Evolutionary conservation across 139 green algal species (phyloP).

Genomic region (Microglena sp.): DNA sequence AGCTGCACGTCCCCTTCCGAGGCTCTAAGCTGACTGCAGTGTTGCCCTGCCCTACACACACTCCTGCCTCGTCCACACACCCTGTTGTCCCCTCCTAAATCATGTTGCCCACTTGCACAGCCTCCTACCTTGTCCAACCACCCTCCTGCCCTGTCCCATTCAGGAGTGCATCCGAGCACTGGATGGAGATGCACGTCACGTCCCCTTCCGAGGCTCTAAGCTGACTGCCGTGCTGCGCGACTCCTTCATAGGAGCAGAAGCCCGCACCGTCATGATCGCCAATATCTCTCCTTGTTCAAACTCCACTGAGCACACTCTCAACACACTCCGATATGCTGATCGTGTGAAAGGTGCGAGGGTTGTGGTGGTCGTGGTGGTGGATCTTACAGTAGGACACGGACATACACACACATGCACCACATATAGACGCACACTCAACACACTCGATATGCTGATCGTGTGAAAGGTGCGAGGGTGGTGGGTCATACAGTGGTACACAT

Average conservation of each 20-base stretch:
- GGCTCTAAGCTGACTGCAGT: slow-evolving; percentile 83
- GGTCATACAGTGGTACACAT: too few species aligned
- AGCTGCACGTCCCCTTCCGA: slow-evolving; percentile 97
- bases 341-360: slow-evolving; percentile 74
- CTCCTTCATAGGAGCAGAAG: slow-evolving; percentile 65
- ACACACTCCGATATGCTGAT: slow-evolving; percentile 96
- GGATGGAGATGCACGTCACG: slow-evolving; percentile 84
- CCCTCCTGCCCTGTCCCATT: too few species aligned
- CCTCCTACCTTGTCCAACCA: too few species aligned
- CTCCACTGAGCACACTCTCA: slow-evolving; percentile 95
- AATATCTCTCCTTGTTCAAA: slow-evolving; percentile 81
- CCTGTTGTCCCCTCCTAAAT: too few species aligned
- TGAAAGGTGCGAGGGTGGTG: too few species aligned
- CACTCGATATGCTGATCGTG: too few species aligned
- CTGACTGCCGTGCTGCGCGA: slow-evolving; percentile 74
- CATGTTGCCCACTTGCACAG: too few species aligned
- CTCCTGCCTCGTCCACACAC: too few species aligned
- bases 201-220: slow-evolving; percentile 93
- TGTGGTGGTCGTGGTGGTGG: background rate
- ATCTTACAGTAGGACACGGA: background rate
- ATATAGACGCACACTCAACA: too few species aligned
- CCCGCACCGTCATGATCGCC: slow-evolving; percentile 96
- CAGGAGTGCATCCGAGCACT: slow-evolving; percentile 84
- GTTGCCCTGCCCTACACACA: too few species aligned
- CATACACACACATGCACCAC: too few species aligned